Evolutionary conservation across 1,139 yeast species (phyloP).

Genomic region (Scheffersomyces illinoinensis): DNA sequence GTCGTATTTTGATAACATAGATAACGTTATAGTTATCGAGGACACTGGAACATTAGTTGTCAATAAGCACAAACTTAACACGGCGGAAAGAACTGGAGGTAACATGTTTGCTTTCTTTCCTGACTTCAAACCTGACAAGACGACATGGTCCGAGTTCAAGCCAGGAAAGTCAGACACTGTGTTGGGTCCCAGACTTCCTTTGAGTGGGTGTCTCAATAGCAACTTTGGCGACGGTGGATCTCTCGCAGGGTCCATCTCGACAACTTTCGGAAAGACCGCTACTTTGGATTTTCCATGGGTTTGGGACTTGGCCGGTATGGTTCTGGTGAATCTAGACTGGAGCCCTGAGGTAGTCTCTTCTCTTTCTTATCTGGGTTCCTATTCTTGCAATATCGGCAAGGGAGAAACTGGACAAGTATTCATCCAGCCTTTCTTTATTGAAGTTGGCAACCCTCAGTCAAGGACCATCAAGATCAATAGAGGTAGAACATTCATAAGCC

Average conservation of each 20-base stretch:
- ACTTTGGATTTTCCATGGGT: slow-evolving; percentile 16
- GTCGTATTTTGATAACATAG: slow-evolving; percentile 7
- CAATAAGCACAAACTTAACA: slow-evolving; percentile 18
- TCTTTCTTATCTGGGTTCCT: slow-evolving; percentile 13
- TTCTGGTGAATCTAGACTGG: slow-evolving; percentile 5
- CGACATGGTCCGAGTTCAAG: slow-evolving; percentile 17
- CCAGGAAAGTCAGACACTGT: slow-evolving; percentile 3
- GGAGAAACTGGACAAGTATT: slow-evolving; percentile 23
- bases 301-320: slow-evolving; percentile 2
- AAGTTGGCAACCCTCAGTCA: slow-evolving; percentile 11
- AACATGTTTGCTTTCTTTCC: slow-evolving; percentile 5
- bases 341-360: slow-evolving; percentile 6
- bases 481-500: slow-evolving; percentile 7
- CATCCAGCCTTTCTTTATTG: slow-evolving; percentile 15
- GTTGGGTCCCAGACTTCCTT: slow-evolving; percentile 14
- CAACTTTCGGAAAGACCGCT: slow-evolving; percentile 14
- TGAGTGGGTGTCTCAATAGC: slow-evolving; percentile 21
- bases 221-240: slow-evolving; percentile 23
- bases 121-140: slow-evolving; percentile 5
- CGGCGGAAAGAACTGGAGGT: slow-evolving; percentile 16
- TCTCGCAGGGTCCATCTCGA: slow-evolving; percentile 14
- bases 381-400: slow-evolving; percentile 17
- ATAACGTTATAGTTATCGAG: slow-evolving; percentile 13
- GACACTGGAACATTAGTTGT: slow-evolving; percentile 15
- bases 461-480: slow-evolving; percentile 10